These are phyloP conservation scores for Cordyceps tenuipes DNA, from an alignment of 2,329 filamentous ascomycete genomes.

Conservation along the genomic window DNA sequence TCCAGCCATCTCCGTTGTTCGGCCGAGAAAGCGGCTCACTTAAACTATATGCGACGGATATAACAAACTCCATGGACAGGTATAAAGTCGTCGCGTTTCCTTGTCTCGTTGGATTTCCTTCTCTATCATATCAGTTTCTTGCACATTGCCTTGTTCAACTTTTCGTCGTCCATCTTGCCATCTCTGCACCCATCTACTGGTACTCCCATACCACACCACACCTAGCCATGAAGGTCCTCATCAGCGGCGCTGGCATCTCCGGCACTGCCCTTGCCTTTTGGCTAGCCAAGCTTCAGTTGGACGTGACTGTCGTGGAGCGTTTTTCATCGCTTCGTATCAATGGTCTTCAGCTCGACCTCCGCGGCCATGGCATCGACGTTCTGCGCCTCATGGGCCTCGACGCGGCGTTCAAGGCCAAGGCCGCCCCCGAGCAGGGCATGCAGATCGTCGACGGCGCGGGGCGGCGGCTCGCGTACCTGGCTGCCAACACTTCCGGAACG, in stretches of 20 bases:
- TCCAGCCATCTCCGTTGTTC: background rate
- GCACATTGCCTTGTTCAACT: background rate
- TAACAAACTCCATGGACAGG: background rate
- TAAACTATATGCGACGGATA: background rate
- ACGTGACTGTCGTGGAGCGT: constrained; percentile 34
- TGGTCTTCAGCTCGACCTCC: constrained; percentile 46
- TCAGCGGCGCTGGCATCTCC: constrained; percentile 26
- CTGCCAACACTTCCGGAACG: constrained; percentile 20
- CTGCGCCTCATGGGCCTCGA: constrained; percentile 44
- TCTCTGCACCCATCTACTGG: too few species aligned
- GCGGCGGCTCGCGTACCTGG: constrained; percentile 30
- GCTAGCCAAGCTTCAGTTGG: constrained; percentile 31
- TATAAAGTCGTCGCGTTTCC: background rate
- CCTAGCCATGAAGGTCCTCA: constrained; percentile 22
- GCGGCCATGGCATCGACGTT: constrained; percentile 41
- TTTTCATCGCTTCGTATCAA: constrained; percentile 32
- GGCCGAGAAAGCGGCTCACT: constrained; percentile 4
- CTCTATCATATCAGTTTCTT: background rate
- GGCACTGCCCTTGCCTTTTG: constrained; percentile 40
- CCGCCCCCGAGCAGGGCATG: constrained; percentile 38
- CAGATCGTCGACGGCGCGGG: constrained; percentile 33
- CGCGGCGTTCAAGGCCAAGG: constrained; percentile 31
- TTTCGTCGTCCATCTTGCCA: background rate
- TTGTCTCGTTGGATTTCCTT: background rate
- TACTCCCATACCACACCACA: background rate